Conservation (phyloP, 2,329 filamentous ascomycete genomes). For the Colletotrichum destructivum region DNA sequence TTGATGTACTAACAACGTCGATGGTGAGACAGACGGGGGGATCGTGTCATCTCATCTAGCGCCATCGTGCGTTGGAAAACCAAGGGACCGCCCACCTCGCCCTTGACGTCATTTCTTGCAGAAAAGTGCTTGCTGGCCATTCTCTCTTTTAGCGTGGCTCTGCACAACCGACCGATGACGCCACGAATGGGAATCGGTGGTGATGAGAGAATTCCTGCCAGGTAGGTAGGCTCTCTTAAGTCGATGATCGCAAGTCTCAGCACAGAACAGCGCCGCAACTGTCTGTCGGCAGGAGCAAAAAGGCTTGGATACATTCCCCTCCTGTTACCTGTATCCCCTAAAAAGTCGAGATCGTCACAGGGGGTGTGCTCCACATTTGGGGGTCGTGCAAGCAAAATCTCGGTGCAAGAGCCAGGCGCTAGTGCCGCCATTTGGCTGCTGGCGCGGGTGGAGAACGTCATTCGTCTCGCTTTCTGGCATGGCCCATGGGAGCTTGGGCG, state of each 20-base stretch:
- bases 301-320: conserved; percentile 23
- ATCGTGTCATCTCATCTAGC: conserved; percentile 35
- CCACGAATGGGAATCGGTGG: conserved; percentile 15
- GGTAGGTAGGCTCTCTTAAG: neutral
- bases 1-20: neutral
- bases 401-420: conserved; percentile 30
- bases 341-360: conserved; percentile 40
- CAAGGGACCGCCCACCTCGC: conserved; percentile 22
- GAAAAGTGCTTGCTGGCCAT: conserved; percentile 16
- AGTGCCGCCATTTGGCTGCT: conserved; percentile 23
- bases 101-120: conserved; percentile 33
- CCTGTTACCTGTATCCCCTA: neutral
- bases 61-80: conserved; percentile 26
- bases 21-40: conserved; percentile 7
- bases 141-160: conserved; percentile 11
- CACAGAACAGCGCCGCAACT: neutral
- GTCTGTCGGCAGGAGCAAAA: conserved; percentile 6
- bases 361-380: conserved; percentile 32
- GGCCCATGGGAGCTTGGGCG: conserved; percentile 33
- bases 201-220: conserved; percentile 1
- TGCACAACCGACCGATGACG: conserved; percentile 20
- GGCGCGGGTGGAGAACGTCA: conserved; percentile 40
- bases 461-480: conserved; percentile 28
- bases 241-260: neutral
- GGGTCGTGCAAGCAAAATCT: conserved; percentile 18